phyloP scores from a whole-genome alignment of 2,329 filamentous ascomycete species.

The Ampelomyces quisqualis region DNA sequence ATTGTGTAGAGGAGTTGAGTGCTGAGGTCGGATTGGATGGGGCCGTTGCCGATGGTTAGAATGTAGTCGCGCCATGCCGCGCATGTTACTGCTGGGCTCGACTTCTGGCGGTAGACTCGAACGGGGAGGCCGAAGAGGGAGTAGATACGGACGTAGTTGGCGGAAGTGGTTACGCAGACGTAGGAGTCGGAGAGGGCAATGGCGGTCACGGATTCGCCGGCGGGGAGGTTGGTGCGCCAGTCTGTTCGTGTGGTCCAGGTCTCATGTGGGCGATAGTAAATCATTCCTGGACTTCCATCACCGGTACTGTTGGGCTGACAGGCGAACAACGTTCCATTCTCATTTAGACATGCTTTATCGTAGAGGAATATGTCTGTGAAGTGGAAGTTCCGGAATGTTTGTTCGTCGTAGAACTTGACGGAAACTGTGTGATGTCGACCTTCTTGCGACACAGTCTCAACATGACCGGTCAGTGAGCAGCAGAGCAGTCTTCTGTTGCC shows the following conservation, averaged over 20 bases:
- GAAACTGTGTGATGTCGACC: slow-evolving; percentile 84
- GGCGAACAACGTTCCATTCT: slow-evolving; percentile 82
- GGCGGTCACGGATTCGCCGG: slow-evolving; percentile 80
- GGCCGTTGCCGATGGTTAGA: slow-evolving; percentile 91
- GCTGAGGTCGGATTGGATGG: slow-evolving; percentile 74
- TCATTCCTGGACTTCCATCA: slow-evolving; percentile 65
- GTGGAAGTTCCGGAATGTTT: slow-evolving; percentile 89
- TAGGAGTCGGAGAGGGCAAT: slow-evolving; percentile 92
- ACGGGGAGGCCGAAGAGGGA: slow-evolving; percentile 90
- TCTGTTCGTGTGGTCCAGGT: slow-evolving; percentile 90
- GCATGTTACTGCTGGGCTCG: slow-evolving; percentile 84
- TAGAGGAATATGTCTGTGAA: slow-evolving; percentile 96
- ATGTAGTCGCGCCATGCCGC: slow-evolving; percentile 95
- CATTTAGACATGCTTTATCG: slow-evolving; percentile 89
- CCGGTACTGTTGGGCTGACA: slow-evolving; percentile 60
- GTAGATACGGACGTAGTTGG: slow-evolving; percentile 88
- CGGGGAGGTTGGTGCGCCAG: slow-evolving; percentile 85
- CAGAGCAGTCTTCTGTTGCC: slow-evolving; percentile 92
- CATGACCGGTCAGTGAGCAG: slow-evolving; percentile 88
- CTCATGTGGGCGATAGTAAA: slow-evolving; percentile 98
- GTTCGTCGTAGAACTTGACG: slow-evolving; percentile 95
- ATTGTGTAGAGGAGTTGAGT: slow-evolving; percentile 85
- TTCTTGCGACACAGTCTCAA: slow-evolving; percentile 97
- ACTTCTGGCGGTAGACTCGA: slow-evolving; percentile 88
- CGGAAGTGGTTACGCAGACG: slow-evolving; percentile 81